A percentile compares a stretch with the other conserved stretches of the same genome.
Conservation (phyloP, 179 eudicot genomes). For the Nepenthes alata region DNA sequence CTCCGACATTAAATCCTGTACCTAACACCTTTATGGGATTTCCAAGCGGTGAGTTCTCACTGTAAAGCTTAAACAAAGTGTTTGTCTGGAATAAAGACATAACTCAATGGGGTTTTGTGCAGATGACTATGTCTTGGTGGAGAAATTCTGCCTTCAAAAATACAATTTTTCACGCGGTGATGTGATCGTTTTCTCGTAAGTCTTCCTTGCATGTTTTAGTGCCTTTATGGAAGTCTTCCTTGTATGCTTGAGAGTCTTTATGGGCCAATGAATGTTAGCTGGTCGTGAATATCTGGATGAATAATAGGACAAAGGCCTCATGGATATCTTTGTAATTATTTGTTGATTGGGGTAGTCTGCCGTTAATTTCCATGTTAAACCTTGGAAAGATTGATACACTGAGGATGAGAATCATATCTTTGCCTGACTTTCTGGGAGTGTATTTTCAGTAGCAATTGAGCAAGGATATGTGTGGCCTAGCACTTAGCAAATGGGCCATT, state of each 20-base stretch:
- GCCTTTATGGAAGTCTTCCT: conserved; percentile 13
- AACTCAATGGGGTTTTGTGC: conserved; percentile 13
- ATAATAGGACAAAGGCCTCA: no score
- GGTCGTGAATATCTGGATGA: no score
- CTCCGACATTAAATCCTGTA: conserved; percentile 77
- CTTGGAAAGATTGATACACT: no score
- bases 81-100: background rate
- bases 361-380: no score
- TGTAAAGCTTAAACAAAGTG: no score
- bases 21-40: conserved; percentile 18
- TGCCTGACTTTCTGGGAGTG: no score
- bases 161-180: conserved; percentile 80
- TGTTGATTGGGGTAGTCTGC: no score
- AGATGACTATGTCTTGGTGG: conserved; percentile 79
- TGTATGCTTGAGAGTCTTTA: conserved; percentile 2
- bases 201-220: conserved; percentile 9
- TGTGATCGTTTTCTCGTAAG: conserved; percentile 75
- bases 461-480: no score
- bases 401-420: no score
- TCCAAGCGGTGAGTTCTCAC: conserved; percentile 18
- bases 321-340: no score
- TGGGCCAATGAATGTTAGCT: background rate
- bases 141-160: conserved; percentile 64
- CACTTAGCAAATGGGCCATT: no score
- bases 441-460: no score